Base-by-base conservation (phyloP, 2,329 filamentous ascomycete species). In the Thelonectria blattea region DNA sequence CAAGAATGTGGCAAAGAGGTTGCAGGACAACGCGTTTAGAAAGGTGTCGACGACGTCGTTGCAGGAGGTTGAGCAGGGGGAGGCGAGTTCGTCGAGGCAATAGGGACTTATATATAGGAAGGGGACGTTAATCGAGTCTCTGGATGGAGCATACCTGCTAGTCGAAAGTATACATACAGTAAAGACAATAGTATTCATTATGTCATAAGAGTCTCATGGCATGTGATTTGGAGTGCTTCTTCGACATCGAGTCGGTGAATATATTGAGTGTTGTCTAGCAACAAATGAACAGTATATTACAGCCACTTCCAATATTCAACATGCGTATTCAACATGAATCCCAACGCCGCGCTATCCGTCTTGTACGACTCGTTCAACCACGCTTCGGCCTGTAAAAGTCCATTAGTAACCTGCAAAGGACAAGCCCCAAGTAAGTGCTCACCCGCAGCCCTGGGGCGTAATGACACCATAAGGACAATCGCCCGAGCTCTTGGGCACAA, bases 401-500 rank as follows among this genome's bases (percentile, higher is more conserved):
- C 3, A 27, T 60, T 52, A 56, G 58, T 30, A n/a, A 37, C 24
- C 15, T 7, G 4, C 12, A 14, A 18, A 1, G 9, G 7, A 15
- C n/a, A 7, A 6, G 24, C 1, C 12, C 7, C 17, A 5, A 34
- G 20, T 11, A 14, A 15, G 32, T n/a, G 78, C 83, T 65, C 70
- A 87, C 85, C 77, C 85, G 81, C 85, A 87, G 34, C 85, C 85
- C 55, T 79, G 75, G 5, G 85, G 83, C 32, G 85, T 87, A 5
- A 80, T 78, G 17, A 84, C 82, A 34, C 85, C 85, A 67, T 81
- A 85, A 66, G 80, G 83, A 70, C 85, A 87, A 70, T 87, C 85
- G 27, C 79, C 81, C 2, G 68, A 37, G 17, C 71, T 66, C 67
- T 78, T 81, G 27, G 75, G 68, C n/a, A 87, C 80, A 34, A 86